Conservation (phyloP, 2,329 filamentous ascomycete species). For the Clonostachys sp. region DNA sequence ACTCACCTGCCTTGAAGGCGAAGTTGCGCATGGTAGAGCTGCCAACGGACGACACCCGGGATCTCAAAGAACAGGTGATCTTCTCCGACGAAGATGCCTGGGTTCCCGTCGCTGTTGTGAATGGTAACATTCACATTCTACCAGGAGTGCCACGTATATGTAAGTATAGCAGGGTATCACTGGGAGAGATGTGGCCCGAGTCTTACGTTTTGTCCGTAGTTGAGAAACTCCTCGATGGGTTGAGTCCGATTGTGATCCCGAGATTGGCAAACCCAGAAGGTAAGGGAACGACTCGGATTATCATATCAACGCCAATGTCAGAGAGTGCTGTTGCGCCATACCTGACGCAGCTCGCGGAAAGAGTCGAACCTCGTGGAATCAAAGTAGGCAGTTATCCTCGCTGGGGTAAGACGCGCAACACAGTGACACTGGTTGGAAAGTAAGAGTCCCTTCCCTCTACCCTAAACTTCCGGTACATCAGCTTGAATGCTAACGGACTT, state of each 20-base stretch:
- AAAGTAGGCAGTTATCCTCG: conserved; percentile 95
- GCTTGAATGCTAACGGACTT: background rate
- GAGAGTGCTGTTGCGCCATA: conserved; percentile 84
- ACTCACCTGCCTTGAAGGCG: conserved; percentile 72
- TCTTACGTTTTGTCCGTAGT: conserved; percentile 33
- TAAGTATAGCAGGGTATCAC: conserved; percentile 20
- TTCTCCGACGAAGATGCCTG: conserved; percentile 80
- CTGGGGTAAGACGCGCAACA: conserved; percentile 85
- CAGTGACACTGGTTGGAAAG: conserved; percentile 78
- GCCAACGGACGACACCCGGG: conserved; percentile 65
- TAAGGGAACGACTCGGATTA: conserved; percentile 71
- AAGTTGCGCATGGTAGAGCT: conserved; percentile 89
- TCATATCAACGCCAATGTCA: conserved; percentile 82
- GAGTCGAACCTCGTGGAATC: conserved; percentile 70
- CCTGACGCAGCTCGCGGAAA: conserved; percentile 72
- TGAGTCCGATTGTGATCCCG: conserved; percentile 68
- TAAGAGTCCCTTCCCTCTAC: conserved; percentile 16
- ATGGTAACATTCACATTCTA: conserved; percentile 89
- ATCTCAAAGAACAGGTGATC: conserved; percentile 67
- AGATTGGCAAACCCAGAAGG: conserved; percentile 74
- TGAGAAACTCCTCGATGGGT: conserved; percentile 68
- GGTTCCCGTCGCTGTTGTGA: conserved; percentile 86
- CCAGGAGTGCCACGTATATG: conserved; percentile 85
- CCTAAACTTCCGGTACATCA: background rate
- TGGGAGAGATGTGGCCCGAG: background rate